A percentile compares a stretch with the other conserved stretches of the same genome.
Conservation (phyloP, 305 asterid species). For the Fraxinus baroniana region DNA sequence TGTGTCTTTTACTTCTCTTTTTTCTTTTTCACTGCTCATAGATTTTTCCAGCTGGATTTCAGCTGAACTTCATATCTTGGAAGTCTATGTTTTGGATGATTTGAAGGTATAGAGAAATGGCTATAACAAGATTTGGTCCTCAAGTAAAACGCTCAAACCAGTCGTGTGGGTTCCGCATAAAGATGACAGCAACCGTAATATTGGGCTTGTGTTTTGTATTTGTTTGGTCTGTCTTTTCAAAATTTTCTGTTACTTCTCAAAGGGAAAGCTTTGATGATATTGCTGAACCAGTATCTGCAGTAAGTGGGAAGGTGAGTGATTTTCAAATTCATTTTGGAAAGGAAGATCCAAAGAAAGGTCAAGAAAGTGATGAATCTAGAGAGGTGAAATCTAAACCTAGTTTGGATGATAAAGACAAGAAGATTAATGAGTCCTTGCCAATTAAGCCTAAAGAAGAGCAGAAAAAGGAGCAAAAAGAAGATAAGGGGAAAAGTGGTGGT, state of each 20-base stretch:
- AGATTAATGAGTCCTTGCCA: slow-evolving; percentile 40
- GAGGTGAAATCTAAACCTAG: slow-evolving; percentile 24
- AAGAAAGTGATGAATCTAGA: slow-evolving; percentile 31
- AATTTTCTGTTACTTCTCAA: slow-evolving; percentile 66
- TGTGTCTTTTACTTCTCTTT: slow-evolving; percentile 7
- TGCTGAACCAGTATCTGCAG: slow-evolving; percentile 61
- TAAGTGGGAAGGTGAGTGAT: slow-evolving; percentile 33
- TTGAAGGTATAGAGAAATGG: slow-evolving; percentile 43
- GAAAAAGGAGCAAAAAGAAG: slow-evolving; percentile 25
- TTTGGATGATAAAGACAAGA: slow-evolving; percentile 48
- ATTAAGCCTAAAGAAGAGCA: slow-evolving; percentile 39
- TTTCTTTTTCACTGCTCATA: not conserved
- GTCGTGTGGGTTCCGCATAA: slow-evolving; percentile 69
- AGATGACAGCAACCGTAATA: slow-evolving; percentile 62
- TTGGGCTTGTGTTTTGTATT: slow-evolving; percentile 82
- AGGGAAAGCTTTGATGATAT: slow-evolving; percentile 85
- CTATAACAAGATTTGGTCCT: slow-evolving; percentile 78
- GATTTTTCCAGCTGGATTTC: slow-evolving; percentile 18
- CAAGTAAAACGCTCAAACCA: slow-evolving; percentile 79
- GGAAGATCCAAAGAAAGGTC: slow-evolving; percentile 36
- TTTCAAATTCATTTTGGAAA: slow-evolving; percentile 34
- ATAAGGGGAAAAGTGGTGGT: slow-evolving; percentile 17
- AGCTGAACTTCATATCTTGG: slow-evolving; percentile 20
- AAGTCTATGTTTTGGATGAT: slow-evolving; percentile 11
- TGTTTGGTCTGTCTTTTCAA: slow-evolving; percentile 78